Base-by-base conservation (phyloP, 441 rosid species). In the Hura crepitans region DNA sequence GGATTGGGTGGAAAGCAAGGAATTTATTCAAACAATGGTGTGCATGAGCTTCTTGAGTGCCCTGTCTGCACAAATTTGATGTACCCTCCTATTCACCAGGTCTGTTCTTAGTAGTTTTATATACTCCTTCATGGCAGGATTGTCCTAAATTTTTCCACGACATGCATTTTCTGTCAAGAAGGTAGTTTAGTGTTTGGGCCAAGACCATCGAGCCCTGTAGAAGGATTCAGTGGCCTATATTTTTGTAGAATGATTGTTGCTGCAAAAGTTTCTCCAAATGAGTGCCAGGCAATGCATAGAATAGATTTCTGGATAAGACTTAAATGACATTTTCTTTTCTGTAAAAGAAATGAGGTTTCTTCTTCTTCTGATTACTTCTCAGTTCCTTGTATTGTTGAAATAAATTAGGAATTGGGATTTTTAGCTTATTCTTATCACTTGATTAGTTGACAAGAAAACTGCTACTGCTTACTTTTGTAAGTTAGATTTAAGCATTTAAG, bases 41-140 rank as follows among this genome's bases (percentile, higher is more conserved):
- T 89, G 47, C 92, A 85, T 12, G 92, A 87, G 72, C 85, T 87
- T 39, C 80, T 89, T 71, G 92, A 87, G 76, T 87, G 90, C 66
- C 87, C 95, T 37, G 90, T 87, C 71, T 87, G 95, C 83, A 78
- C 87, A 74, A 89, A 84, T 77, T 90, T 84, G 61, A 87, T 89
- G 95, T 89, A 89, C 79, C 95, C 95, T 18, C 95, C 95, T 31
- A 89, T 87, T 71, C 89, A 87, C 72, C 92, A 86, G 90, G 95
- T 83, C 65, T 57, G 80, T 53, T 69, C 49, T 60, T n/a, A 27
- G 39, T n/a, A 27, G 39, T 57, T 43, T 42, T 45, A 80, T 85
- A 78, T 82, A 74, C 74, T 43, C 60, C 7, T 22, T 17, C 7
- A 8, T 35, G 6, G 39, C 39, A 35, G 57, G 4, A 17, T 23